A percentile compares a stretch with the other conserved stretches of the same genome.
These are phyloP conservation scores for Hanseniaspora meyeri DNA, from an alignment of 805 yeast species.

Conservation along the genomic window DNA sequence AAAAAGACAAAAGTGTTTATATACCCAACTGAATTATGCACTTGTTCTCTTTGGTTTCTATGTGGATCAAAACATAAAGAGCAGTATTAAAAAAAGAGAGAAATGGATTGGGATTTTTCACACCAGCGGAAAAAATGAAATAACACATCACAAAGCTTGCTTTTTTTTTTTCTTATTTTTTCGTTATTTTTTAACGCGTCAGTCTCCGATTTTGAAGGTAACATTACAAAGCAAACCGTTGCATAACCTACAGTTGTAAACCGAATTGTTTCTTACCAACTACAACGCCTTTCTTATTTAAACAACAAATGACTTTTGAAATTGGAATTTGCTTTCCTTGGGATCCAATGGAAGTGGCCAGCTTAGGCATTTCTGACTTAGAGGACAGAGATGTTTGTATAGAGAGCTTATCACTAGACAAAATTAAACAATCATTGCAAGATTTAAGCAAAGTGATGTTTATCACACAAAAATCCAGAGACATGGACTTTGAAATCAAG, in stretches of 20 bases:
- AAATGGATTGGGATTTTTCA: neutral
- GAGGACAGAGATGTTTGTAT: slow-evolving; percentile 36
- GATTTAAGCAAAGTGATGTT: neutral
- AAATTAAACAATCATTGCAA: neutral
- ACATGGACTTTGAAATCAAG: neutral
- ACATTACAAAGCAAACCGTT: too few relatives aligned
- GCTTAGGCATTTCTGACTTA: slow-evolving; percentile 44
- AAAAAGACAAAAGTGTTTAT: neutral
- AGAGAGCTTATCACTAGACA: slow-evolving; percentile 15
- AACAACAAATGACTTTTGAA: neutral
- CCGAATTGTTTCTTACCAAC: too few relatives aligned
- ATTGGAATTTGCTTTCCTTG: slow-evolving; percentile 31
- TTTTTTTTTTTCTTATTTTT: too few relatives aligned
- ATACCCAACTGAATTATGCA: too few relatives aligned
- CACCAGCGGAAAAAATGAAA: neutral
- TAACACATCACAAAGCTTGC: too few relatives aligned
- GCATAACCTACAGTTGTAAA: too few relatives aligned
- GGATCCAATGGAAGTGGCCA: slow-evolving; percentile 82
- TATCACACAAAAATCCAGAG: neutral
- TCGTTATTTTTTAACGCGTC: neutral
- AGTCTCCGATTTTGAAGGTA: neutral
- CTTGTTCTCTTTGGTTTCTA: neutral
- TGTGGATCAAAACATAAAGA: neutral
- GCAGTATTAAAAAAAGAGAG: neutral
- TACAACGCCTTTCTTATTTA: too few relatives aligned